Evolutionary conservation across 2,329 filamentous ascomycete species (phyloP), one percentile per base, ranked within the genome.

Genomic region (Aspergillus bombycis): DNA sequence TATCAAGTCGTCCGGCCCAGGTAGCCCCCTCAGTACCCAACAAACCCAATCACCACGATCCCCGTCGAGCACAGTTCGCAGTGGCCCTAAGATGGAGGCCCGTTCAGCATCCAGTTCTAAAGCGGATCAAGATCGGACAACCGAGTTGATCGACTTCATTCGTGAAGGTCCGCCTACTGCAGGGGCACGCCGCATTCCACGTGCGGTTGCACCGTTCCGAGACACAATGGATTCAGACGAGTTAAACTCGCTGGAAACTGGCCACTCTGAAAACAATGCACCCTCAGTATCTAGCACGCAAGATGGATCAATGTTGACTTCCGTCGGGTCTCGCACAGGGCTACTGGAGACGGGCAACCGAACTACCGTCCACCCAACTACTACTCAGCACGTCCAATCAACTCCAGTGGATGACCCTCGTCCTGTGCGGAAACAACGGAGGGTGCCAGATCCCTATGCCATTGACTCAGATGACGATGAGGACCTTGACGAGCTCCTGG

Each of bases 131-230:
- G 87, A 88, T 58, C 89, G 89, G 67, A 96, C 89, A 62, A 91
- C 92, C 14, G 95, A 97, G 65, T 81, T 99, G 62, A 97, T 97
- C 68, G 94, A 98, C 75, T 98, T 99, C 76, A 96, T 99, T 68
- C 89, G 94, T 53, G 89, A 92, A 74, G 94, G 94, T 0, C 93
- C 93, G 3, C 90, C 91, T 0, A 85, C 81, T 65, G 75, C 81
- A 52, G 84, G 84, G 30, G 86, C 86, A 66, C 91, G 88, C 63
- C 88, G 92, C 28, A 95, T 96, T 65, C 91, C 93, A 48, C 89
- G 91, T 21, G 87, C 86, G n/a, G 89, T 95, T 14, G 93, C 93
- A 11, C 92, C 93, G 1, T 96, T 96, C 82, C 86, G 92, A 60
- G 89, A 86, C 41, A 94, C 93, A 0, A 91, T 94, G 84, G 93